Base-by-base conservation (phyloP, 23 red algal genomes). In the Chondrus crispus region DNA sequence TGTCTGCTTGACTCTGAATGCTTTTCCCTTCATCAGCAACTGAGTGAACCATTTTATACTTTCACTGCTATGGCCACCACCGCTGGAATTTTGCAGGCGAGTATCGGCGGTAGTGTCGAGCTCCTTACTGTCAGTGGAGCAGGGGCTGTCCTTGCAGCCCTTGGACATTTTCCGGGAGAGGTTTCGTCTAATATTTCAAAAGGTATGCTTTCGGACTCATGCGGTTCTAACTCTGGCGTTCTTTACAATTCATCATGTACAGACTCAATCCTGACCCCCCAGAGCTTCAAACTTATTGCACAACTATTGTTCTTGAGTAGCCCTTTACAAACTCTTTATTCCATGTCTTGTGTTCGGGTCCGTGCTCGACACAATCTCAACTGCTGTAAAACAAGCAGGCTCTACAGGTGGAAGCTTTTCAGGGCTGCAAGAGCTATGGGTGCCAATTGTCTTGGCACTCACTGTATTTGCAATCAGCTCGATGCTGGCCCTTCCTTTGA, bases 321-420 rank as follows among this genome's bases (percentile, higher is more conserved):
- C 84, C 26, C 60, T 87, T 12, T 87, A 87, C 50, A 33, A 71
- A 46, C 62, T 87, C 44, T 87, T 87, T 49, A 87, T 87, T 47
- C 84, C 84, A n/a, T 46, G 63, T 16, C 84, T 87, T 35, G 66
- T 87, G 18, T 87, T 87, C 84, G 84, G 84, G 42, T 87, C 84
- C 84, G 69, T 87, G 6, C 84, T 87, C 29, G 66, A 87, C 19
- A 87, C 84, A 62, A 72, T 68, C 24, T 66, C 71, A 49, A 46
- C 60, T 29, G 82, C 82, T n/a, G 13, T 86, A 55, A 72, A 71
- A 62, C 64, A 57, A 37, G 19, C 42, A 10, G 18, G 62, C 37
- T 22, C 50, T 35, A 49, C 38, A 35, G 1, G 35, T 44, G 82
- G 20, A 4, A 16, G 71, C 22, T 24, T 62, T 3, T 63, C 55